Conservation (phyloP, 805 yeast genomes). For the Pachysolen tannophilus region DNA sequence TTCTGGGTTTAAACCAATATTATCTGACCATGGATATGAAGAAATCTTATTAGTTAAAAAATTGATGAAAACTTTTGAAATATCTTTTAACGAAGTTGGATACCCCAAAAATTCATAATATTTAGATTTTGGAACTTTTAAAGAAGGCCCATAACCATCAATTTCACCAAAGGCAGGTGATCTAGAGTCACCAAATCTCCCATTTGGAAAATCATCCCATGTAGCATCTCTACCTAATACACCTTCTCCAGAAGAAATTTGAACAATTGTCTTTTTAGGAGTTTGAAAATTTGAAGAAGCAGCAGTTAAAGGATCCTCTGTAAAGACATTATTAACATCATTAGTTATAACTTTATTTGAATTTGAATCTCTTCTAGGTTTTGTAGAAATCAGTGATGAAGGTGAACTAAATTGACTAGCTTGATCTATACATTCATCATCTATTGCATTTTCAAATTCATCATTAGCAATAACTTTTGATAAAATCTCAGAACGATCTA, state of each 20-base stretch:
- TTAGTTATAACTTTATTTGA: slow-evolving; percentile 23
- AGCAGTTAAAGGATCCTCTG: slow-evolving; percentile 13
- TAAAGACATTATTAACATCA: slow-evolving; percentile 9
- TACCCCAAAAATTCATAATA: slow-evolving; percentile 77
- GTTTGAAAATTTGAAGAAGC: slow-evolving; percentile 8
- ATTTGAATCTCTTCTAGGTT: slow-evolving; percentile 13
- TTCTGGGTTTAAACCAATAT: slow-evolving; percentile 77
- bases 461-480: slow-evolving; percentile 35
- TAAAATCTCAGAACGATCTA: slow-evolving; percentile 53
- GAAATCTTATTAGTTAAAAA: slow-evolving; percentile 71
- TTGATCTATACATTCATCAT: too few species aligned
- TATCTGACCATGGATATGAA: slow-evolving; percentile 89
- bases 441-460: slow-evolving; percentile 29
- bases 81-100: slow-evolving; percentile 53
- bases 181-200: slow-evolving; percentile 97
- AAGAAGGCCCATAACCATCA: slow-evolving; percentile 91
- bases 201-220: slow-evolving; percentile 98
- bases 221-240: slow-evolving; percentile 81
- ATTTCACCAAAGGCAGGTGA: slow-evolving; percentile 96
- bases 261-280: slow-evolving; percentile 52
- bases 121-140: slow-evolving; percentile 62
- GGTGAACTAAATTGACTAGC: too few species aligned
- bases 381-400: slow-evolving; percentile 21
- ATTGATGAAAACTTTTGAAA: slow-evolving; percentile 58
- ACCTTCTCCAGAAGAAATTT: slow-evolving; percentile 80